phyloP scores from a whole-genome alignment of 2,329 filamentous ascomycete genomes.

The Lachnellula cervina region DNA sequence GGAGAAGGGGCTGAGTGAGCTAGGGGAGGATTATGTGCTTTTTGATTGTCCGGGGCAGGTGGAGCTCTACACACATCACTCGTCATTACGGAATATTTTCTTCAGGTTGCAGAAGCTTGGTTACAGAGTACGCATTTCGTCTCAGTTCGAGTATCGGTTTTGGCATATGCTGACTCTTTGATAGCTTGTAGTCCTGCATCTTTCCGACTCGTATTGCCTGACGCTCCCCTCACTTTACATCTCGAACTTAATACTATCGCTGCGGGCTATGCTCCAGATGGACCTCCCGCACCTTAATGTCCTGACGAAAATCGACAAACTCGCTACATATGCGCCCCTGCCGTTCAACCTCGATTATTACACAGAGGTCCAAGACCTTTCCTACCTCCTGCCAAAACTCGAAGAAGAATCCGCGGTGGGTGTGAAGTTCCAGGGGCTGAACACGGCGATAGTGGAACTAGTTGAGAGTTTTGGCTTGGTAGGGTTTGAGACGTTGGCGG shows the following conservation, averaged over 20 bases:
- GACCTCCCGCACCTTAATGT: constrained; percentile 95
- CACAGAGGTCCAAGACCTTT: constrained; percentile 91
- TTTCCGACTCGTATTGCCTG: constrained; percentile 90
- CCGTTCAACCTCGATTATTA: constrained; percentile 97
- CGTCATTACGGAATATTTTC: constrained; percentile 86
- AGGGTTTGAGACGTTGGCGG: constrained; percentile 85
- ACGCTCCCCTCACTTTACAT: constrained; percentile 93
- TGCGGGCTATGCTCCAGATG: constrained; percentile 97
- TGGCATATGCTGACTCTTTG: constrained; percentile 22
- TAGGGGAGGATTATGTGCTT: constrained; percentile 86
- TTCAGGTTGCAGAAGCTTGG: constrained; percentile 84
- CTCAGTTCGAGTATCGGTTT: not conserved
- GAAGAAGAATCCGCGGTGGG: constrained; percentile 71
- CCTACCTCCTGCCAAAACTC: constrained; percentile 75
- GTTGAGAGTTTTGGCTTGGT: constrained; percentile 89
- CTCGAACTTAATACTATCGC: constrained; percentile 84
- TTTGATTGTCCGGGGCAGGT: constrained; percentile 98
- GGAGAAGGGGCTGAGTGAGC: constrained; percentile 69
- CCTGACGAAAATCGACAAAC: constrained; percentile 94
- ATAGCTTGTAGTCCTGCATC: constrained; percentile 86
- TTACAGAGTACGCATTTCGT: constrained; percentile 67
- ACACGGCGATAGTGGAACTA: constrained; percentile 78
- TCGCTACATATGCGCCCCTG: constrained; percentile 75
- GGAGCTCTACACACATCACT: constrained; percentile 94
- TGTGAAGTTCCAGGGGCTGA: constrained; percentile 77